Evolutionary conservation across 371 early-diverging fungal genomes (phyloP).

Genomic region (Umbelopsis sp.): DNA sequence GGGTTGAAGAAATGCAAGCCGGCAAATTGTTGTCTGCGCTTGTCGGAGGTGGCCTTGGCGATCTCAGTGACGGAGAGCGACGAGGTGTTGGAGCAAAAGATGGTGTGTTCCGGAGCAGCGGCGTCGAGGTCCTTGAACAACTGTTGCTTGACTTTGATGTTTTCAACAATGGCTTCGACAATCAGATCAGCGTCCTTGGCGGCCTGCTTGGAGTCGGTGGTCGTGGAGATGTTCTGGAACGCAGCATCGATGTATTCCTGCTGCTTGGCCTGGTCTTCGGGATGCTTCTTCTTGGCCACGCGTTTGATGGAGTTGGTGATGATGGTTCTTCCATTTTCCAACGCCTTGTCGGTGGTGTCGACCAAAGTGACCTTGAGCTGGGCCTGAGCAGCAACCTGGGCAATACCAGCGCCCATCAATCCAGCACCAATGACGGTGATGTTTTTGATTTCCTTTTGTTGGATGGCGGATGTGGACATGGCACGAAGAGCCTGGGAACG

Average conservation of each 20-base stretch:
- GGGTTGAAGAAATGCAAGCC: conserved; percentile 98
- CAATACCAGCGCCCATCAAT: conserved; percentile 96
- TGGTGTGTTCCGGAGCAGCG: conserved; percentile 71
- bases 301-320: conserved; percentile 81
- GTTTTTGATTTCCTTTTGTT: conserved; percentile 50
- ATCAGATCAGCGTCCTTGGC: conserved; percentile 71
- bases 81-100: conserved; percentile 93
- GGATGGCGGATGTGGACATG: conserved; percentile 31
- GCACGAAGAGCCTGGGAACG: conserved; percentile 23
- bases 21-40: conserved; percentile 67
- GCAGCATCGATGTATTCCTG: conserved; percentile 69
- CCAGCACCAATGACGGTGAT: conserved; percentile 83
- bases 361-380: conserved; percentile 87
- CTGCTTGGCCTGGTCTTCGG: conserved; percentile 67
- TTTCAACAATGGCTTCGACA: conserved; percentile 96
- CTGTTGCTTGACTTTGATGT: conserved; percentile 82
- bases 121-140: conserved; percentile 76
- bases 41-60: conserved; percentile 64
- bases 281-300: conserved; percentile 88
- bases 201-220: conserved; percentile 66
- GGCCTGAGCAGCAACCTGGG: conserved; percentile 89
- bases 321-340: conserved; percentile 80
- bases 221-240: conserved; percentile 62
- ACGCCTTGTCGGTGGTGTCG: conserved; percentile 73
- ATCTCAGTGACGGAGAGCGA: conserved; percentile 86